Evolutionary conservation across 805 yeast species (phyloP).

Genomic region (Metschnikowia drakensbergensis): DNA sequence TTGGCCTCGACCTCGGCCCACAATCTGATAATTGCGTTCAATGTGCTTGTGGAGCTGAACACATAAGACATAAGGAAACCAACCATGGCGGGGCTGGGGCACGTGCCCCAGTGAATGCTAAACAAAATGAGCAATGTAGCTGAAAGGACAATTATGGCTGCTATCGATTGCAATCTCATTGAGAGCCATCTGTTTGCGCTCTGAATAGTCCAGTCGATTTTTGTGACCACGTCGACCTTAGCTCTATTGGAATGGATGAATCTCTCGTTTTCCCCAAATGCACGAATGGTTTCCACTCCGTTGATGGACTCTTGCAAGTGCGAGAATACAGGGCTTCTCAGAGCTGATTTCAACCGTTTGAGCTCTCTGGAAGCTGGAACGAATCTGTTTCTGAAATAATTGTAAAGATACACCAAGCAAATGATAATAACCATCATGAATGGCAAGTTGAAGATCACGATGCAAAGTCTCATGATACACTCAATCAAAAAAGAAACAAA

Average conservation of each 20-base stretch:
- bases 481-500: conserved; percentile 23
- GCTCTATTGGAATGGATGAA: conserved; percentile 23
- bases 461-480: conserved; percentile 27
- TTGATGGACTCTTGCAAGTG: conserved; percentile 36
- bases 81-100: conserved; percentile 31
- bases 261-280: conserved; percentile 29
- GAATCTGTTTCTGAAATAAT: conserved; percentile 27
- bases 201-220: conserved; percentile 21
- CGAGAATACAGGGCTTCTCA: conserved; percentile 32
- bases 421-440: conserved; percentile 28
- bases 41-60: conserved; percentile 27
- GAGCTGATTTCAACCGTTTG: conserved; percentile 30
- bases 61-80: conserved; percentile 39
- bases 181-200: conserved; percentile 34
- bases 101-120: conserved; percentile 22
- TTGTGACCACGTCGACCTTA: conserved; percentile 25
- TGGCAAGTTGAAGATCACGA: conserved; percentile 32
- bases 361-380: conserved; percentile 36
- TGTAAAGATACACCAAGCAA: conserved; percentile 27
- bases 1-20: conserved; percentile 36
- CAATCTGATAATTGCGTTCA: conserved; percentile 30
- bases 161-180: conserved; percentile 35
- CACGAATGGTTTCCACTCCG: conserved; percentile 36
- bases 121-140: conserved; percentile 26
- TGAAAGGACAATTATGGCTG: conserved; percentile 30